A percentile compares a stretch with the other conserved stretches of the same genome.
These are phyloP conservation scores for Glutinoglossum americanum DNA, from an alignment of 495 filamentous ascomycete species.

Conservation along the genomic window DNA sequence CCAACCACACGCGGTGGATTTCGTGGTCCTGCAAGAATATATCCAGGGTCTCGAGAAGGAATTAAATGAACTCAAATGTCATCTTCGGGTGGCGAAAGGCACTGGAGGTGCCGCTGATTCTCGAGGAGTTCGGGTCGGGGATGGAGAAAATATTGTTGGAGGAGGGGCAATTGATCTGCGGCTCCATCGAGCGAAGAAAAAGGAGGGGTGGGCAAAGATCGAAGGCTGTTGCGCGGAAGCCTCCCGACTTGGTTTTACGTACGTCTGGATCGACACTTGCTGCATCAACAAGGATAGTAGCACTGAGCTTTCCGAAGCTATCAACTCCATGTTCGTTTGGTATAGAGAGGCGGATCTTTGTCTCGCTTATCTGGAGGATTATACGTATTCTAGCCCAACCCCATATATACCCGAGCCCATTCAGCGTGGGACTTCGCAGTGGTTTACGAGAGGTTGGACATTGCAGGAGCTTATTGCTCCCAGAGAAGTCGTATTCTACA, in stretches of 20 bases:
- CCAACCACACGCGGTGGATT: no score
- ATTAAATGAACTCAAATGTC: no score
- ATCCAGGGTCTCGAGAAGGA: no score
- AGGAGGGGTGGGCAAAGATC: background rate
- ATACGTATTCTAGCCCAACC: no score
- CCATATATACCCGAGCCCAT: no score
- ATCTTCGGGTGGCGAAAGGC: no score
- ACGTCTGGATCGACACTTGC: background rate
- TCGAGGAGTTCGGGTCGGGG: no score
- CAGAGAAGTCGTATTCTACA: background rate
- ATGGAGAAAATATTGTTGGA: no score
- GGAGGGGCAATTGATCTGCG: no score
- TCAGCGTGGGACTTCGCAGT: background rate
- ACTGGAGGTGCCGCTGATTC: no score
- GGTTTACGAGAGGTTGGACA: background rate
- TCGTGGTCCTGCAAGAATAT: no score
- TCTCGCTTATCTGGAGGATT: background rate
- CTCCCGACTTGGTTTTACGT: background rate
- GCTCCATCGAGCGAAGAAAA: no score
- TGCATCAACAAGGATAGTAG: background rate
- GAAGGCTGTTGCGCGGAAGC: background rate
- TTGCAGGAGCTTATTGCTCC: background rate
- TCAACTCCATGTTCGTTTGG: constrained; percentile 6
- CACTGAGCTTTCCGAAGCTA: background rate
- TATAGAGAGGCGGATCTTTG: constrained; percentile 2